Evolutionary conservation across 106 monocot species (phyloP).

Genomic region (Narthecium ossifragum): DNA sequence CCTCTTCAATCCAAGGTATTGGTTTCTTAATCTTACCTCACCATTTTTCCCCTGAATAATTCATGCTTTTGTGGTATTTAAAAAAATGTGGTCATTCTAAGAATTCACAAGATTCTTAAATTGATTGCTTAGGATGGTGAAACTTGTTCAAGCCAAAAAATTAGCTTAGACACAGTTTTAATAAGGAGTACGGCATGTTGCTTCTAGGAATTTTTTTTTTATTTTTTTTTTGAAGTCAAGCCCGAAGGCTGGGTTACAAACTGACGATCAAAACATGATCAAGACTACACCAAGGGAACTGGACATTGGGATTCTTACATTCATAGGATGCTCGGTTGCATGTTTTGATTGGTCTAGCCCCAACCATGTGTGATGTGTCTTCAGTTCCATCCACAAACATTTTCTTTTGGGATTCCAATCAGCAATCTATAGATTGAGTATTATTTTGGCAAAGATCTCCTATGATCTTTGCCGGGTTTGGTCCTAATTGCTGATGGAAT

Average conservation of each 20-base stretch:
- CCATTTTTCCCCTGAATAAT: neutral
- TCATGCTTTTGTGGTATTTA: neutral
- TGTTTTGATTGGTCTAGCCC: too few relatives aligned
- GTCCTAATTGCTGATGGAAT: too few relatives aligned
- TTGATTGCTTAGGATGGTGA: neutral
- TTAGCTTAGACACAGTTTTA: neutral
- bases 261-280: too few relatives aligned
- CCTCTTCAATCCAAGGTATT: conserved; percentile 31
- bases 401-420: neutral
- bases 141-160: neutral
- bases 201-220: too few relatives aligned
- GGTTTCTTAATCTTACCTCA: neutral
- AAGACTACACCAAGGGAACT: too few relatives aligned
- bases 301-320: too few relatives aligned
- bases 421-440: neutral
- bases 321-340: too few relatives aligned
- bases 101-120: neutral
- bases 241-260: too few relatives aligned
- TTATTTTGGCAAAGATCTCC: neutral
- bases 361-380: too few relatives aligned
- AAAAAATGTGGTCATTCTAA: too few relatives aligned
- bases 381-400: neutral
- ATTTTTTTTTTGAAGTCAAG: too few relatives aligned
- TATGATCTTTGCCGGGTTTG: neutral
- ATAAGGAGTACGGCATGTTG: neutral